Evolutionary conservation across 768 basidiomycete species (phyloP).

Genomic region (Grammothele lineata): DNA sequence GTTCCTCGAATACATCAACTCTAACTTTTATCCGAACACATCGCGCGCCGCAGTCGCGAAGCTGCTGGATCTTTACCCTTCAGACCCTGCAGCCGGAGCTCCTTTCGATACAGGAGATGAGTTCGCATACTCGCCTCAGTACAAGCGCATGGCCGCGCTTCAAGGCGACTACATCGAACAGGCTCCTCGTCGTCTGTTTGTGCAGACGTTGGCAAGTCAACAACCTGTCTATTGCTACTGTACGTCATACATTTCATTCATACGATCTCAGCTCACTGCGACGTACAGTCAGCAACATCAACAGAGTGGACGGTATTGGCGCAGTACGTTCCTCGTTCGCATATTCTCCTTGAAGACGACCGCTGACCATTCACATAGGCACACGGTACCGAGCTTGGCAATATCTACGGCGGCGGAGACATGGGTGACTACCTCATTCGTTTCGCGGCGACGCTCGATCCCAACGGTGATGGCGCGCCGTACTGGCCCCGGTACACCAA

Average conservation of each 20-base stretch:
- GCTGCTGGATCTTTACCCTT: slow-evolving; percentile 11
- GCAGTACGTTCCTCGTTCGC: background rate
- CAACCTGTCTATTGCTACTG: slow-evolving; percentile 9
- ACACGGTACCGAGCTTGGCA: slow-evolving; percentile 10
- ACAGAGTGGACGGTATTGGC: slow-evolving; percentile 2
- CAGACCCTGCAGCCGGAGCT: slow-evolving; percentile 16
- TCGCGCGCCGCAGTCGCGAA: background rate
- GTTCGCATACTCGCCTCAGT: slow-evolving; percentile 14
- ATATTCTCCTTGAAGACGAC: no score
- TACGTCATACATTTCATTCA: background rate
- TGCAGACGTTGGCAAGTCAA: background rate
- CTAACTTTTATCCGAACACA: slow-evolving; percentile 1
- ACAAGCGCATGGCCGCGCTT: slow-evolving; percentile 25
- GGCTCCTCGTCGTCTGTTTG: slow-evolving; percentile 16
- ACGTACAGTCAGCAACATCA: slow-evolving; percentile 2
- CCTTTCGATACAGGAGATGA: slow-evolving; percentile 19
- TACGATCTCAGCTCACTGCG: background rate
- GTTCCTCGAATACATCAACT: background rate
- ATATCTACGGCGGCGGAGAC: slow-evolving; percentile 12
- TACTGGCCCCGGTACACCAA: slow-evolving; percentile 22
- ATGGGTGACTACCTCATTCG: slow-evolving; percentile 23
- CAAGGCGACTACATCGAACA: slow-evolving; percentile 22
- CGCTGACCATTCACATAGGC: background rate
- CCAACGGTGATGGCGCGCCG: slow-evolving; percentile 15
- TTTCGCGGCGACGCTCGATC: slow-evolving; percentile 24